Evolutionary conservation across 2,329 filamentous ascomycete species (phyloP), one percentile per base, ranked within the genome.

Genomic region (Epichloe gansuensis): DNA sequence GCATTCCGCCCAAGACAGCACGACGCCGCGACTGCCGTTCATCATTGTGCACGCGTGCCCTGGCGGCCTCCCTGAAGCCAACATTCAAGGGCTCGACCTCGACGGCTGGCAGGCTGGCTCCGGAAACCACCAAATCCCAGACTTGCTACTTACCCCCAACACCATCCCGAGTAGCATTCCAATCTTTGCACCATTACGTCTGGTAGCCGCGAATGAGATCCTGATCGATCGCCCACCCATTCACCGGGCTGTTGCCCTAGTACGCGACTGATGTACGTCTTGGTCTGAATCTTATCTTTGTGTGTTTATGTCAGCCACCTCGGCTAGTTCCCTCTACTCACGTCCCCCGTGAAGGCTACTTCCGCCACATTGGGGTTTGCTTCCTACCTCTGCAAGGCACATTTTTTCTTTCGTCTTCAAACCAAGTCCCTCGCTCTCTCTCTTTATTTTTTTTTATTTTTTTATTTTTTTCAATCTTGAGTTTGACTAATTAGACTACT

Each of bases 221-320:
- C 35, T 50, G 44, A 47, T 41, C n/a, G 43, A 40, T 41, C 15
- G 35, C 38, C 31, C 51, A 35, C 43, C 47, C 43, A 53, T 34
- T n/a, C n/a, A 47, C 12, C 21, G 51, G 48, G 48, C 48, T 47
- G 25, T 36, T 50, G 51, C 51, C 47, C 43, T 46, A 12, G 11
- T 35, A 47, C 43, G 42, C 43, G 38, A 50, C 38, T 47, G 25
- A 53, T 53, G 51, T 53, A 50, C 34, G 51, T 50, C 36, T 31
- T 31, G 27, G 27, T 31, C 27, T 31, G 27, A 9, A 21, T 52
- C 27, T 51, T 34, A 27, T 34, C n/a, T 48, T 41, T 23, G 7
- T 36, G 7, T 36, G 34, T 23, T 12, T 15, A 15, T 38, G 13
- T 35, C 39, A 36, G 27, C 50, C 50, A 35, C 31, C 15, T 44